Conservation (phyloP, 441 rosid genomes). For the Mallotus repandus region DNA sequence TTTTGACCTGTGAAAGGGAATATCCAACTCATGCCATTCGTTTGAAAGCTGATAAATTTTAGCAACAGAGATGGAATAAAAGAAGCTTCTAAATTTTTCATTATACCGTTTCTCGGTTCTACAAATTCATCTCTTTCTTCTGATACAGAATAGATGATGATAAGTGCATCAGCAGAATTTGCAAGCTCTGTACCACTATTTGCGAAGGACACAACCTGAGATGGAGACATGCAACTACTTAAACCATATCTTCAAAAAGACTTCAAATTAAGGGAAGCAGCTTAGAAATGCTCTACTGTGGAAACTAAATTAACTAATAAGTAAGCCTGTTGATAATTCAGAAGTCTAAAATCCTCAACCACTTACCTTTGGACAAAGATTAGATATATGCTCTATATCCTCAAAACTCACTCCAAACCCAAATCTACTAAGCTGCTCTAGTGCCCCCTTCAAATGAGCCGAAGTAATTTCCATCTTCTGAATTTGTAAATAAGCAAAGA, state of each 20-base stretch:
- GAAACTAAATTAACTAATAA: not conserved
- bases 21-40: slow-evolving; percentile 18
- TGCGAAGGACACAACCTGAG: slow-evolving; percentile 63
- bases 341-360: not conserved
- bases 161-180: slow-evolving; percentile 43
- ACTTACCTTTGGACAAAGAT: slow-evolving; percentile 76
- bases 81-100: slow-evolving; percentile 7
- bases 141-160: slow-evolving; percentile 45
- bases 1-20: slow-evolving; percentile 44
- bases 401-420: slow-evolving; percentile 51
- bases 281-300: not conserved
- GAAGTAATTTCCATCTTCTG: slow-evolving; percentile 38
- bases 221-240: slow-evolving; percentile 18
- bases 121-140: slow-evolving; percentile 36
- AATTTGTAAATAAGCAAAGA: slow-evolving; percentile 46
- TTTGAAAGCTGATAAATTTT: slow-evolving; percentile 21
- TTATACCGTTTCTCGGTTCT: slow-evolving; percentile 38
- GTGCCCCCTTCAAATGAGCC: slow-evolving; percentile 44
- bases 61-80: slow-evolving; percentile 9
- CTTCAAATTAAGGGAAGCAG: not conserved
- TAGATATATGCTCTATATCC: slow-evolving; percentile 66
- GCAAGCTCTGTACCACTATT: slow-evolving; percentile 35
- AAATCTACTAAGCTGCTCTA: slow-evolving; percentile 45
- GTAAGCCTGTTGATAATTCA: not conserved
- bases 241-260: not conserved